phyloP scores from a whole-genome alignment of 1,139 yeast genomes.

The Komagataea norvegica region DNA sequence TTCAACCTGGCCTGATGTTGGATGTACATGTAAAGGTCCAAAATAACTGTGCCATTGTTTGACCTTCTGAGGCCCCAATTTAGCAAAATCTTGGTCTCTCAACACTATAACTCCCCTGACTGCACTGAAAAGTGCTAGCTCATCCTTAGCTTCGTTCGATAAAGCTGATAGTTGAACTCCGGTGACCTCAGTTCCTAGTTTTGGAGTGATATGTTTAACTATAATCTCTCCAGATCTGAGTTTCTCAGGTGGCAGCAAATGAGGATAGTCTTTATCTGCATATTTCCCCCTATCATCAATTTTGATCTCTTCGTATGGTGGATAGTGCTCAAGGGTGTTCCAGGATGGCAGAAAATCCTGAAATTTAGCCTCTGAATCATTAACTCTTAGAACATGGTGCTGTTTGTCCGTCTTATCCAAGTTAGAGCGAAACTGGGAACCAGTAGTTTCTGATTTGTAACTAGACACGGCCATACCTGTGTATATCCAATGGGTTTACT shows the following conservation, averaged over 20 bases:
- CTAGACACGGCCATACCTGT: conserved; percentile 8
- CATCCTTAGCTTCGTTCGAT: conserved; percentile 51
- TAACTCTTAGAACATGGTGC: conserved; percentile 7
- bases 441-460: conserved; percentile 14
- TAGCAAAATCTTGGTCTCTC: conserved; percentile 56
- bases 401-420: conserved; percentile 6
- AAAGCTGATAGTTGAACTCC: conserved; percentile 55
- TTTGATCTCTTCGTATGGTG: conserved; percentile 33
- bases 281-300: conserved; percentile 33
- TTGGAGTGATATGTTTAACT: conserved; percentile 35
- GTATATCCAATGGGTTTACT: background rate
- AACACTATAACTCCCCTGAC: conserved; percentile 61
- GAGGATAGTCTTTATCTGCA: conserved; percentile 28
- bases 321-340: conserved; percentile 39
- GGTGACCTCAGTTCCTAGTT: conserved; percentile 54
- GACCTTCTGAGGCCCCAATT: conserved; percentile 47
- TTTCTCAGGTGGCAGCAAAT: conserved; percentile 19
- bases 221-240: conserved; percentile 1
- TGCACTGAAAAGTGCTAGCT: conserved; percentile 56
- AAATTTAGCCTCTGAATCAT: conserved; percentile 21
- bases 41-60: conserved; percentile 53
- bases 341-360: conserved; percentile 47
- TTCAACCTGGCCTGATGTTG: conserved; percentile 63
- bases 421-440: conserved; percentile 12
- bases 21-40: conserved; percentile 70